Base-by-base conservation (phyloP, 495 filamentous ascomycete genomes). In the Aspergillus nidulans region DNA sequence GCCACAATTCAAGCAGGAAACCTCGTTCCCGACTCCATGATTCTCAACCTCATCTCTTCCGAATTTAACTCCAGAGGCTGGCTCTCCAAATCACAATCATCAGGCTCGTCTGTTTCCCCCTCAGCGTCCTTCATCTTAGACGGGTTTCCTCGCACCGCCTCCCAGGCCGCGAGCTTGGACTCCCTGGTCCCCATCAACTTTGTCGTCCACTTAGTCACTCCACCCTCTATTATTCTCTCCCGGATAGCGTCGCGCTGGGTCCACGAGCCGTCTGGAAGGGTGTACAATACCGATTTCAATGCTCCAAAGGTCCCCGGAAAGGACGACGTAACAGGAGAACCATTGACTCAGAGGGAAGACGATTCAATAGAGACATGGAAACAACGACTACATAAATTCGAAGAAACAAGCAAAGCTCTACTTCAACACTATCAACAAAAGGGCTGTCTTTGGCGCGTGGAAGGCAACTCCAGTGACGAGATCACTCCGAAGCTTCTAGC, bases 241-340 rank as follows among this genome's bases (percentile, higher is more conserved):
- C 85, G 94, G 19, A 96, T 98, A 56, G 84, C 86, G 38, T 87
- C 87, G 53, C 87, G 94, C 52, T 96, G 92, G 90, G 87, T 97
- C 15, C 94, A 98, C 68, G 90, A 88, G 62, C 87, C 92, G 0
- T 94, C 89, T 2, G 94, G 94, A 3, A 79, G 94, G 13, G 83
- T 96, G 3, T 98, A 98, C 75, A 98, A 97, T 64, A 92, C 87
- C 0, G 87, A 85, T 3, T 98, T 95, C 79, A 89, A 97, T 62
- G 73, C 84, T 6, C 95, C 94, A 3, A 86, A 85, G 59, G 83
- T 91, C 8, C 69, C 81, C 0, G 92, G 95, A 19, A 81, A 78
- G 64, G 94, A 98, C 70, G 94, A 98, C 66, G 67, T 96, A 49
- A 98, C 95, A 0, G 94, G 95, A 19, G 94, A 98, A 68, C 73